These are phyloP conservation scores for Arctium minus DNA, from an alignment of 129 eudicot genomes.

Conservation along the genomic window DNA sequence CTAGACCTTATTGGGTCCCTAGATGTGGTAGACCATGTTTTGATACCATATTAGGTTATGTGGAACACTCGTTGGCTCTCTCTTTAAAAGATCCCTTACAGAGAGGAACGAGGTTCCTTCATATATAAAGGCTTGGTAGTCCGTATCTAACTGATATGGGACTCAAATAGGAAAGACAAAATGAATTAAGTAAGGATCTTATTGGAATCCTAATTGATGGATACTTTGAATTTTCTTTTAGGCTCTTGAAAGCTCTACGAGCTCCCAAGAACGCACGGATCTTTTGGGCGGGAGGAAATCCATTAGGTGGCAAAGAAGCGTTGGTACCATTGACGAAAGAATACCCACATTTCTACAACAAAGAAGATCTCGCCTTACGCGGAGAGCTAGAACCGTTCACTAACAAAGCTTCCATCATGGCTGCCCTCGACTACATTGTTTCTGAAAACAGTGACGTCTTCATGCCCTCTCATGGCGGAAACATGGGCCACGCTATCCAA, in stretches of 20 bases:
- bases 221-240: slow-evolving; percentile 16
- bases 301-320: slow-evolving; percentile 80
- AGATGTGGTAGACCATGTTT: no score
- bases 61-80: no score
- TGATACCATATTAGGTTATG: no score
- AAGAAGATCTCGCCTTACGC: slow-evolving; percentile 79
- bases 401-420: slow-evolving; percentile 73
- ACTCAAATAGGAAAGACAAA: neutral
- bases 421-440: slow-evolving; percentile 85
- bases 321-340: slow-evolving; percentile 61
- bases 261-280: slow-evolving; percentile 76
- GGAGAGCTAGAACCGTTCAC: slow-evolving; percentile 81
- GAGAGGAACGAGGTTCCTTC: neutral
- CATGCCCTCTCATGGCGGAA: slow-evolving; percentile 99
- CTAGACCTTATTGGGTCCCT: no score
- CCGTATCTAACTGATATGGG: neutral
- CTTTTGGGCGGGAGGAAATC: slow-evolving; percentile 93
- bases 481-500: slow-evolving; percentile 85
- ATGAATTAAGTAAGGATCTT: neutral
- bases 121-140: neutral
- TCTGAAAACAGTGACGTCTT: slow-evolving; percentile 82
- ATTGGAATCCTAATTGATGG: neutral
- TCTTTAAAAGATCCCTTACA: no score
- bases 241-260: slow-evolving; percentile 89
- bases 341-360: slow-evolving; percentile 77